Evolutionary conservation across 805 yeast species (phyloP).

Genomic region (Saccharomycopsis babjevae): DNA sequence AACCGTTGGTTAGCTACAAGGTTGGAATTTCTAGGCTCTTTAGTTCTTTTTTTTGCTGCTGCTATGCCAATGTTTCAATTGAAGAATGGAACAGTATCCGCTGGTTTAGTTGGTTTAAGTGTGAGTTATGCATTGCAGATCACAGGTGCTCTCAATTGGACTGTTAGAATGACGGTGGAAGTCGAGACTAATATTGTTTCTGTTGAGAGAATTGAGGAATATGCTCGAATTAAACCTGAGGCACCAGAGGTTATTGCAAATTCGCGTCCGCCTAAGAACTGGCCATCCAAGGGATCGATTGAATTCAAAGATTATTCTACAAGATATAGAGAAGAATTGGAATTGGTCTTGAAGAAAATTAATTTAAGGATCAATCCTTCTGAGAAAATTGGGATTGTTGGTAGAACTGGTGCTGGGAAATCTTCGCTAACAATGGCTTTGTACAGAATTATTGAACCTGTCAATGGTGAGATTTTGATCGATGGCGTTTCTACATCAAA

Average conservation of each 20-base stretch:
- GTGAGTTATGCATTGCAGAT: conserved; percentile 88
- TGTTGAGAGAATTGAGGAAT: conserved; percentile 89
- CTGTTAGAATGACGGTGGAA: conserved; percentile 97
- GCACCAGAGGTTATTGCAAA: conserved; percentile 64
- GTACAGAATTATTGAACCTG: conserved; percentile 69
- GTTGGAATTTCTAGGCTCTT: conserved; percentile 81
- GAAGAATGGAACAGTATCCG: conserved; percentile 57
- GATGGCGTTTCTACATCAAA: conserved; percentile 58
- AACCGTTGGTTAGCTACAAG: conserved; percentile 98
- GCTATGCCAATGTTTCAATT: conserved; percentile 67
- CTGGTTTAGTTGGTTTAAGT: conserved; percentile 91
- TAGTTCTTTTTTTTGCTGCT: conserved; percentile 80
- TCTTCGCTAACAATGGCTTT: conserved; percentile 76
- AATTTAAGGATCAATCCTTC: conserved; percentile 51
- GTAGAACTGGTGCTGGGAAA: conserved; percentile 96
- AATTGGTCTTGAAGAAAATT: conserved; percentile 64
- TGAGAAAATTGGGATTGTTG: conserved; percentile 92
- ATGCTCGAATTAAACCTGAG: conserved; percentile 69
- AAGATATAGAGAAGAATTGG: conserved; percentile 73
- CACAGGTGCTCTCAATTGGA: conserved; percentile 93
- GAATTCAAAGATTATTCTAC: conserved; percentile 68
- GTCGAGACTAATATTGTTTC: conserved; percentile 96
- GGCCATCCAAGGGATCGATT: conserved; percentile 71
- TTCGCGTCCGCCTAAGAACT: conserved; percentile 53
- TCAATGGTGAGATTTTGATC: conserved; percentile 57